These are phyloP conservation scores for Onygenales sp. DNA, from an alignment of 2,329 filamentous ascomycete species.

Conservation along the genomic window DNA sequence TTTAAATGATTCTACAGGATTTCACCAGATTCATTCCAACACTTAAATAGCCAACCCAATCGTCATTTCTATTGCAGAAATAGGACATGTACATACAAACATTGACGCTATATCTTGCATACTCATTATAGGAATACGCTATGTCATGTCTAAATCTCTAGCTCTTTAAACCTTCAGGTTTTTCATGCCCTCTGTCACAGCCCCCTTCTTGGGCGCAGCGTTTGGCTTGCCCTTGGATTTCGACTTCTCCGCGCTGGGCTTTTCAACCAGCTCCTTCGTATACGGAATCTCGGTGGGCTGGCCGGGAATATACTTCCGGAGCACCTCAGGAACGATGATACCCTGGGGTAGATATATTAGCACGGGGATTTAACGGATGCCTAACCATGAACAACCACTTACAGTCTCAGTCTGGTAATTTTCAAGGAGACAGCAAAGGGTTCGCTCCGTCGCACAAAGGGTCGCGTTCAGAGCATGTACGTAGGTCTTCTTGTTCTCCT, in stretches of 20 bases:
- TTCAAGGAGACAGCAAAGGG: conserved; percentile 88
- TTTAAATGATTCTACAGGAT: no score
- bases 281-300: conserved; percentile 84
- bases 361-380: background rate
- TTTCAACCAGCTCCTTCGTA: conserved; percentile 73
- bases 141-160: background rate
- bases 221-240: conserved; percentile 31
- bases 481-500: conserved; percentile 77
- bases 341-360: conserved; percentile 36
- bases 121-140: background rate
- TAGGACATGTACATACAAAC: no score
- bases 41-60: no score
- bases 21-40: no score
- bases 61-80: no score
- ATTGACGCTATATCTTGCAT: background rate
- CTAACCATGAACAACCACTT: conserved; percentile 21
- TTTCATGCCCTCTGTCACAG: conserved; percentile 32
- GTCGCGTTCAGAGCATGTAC: conserved; percentile 89
- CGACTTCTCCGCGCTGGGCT: conserved; percentile 53
- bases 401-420: conserved; percentile 91
- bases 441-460: conserved; percentile 81
- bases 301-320: conserved; percentile 84
- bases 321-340: conserved; percentile 67
- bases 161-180: conserved; percentile 28
- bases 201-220: conserved; percentile 20